Evolutionary conservation across 352 stramenopile genomes (phyloP).

Genomic region (Pythium volutum): DNA sequence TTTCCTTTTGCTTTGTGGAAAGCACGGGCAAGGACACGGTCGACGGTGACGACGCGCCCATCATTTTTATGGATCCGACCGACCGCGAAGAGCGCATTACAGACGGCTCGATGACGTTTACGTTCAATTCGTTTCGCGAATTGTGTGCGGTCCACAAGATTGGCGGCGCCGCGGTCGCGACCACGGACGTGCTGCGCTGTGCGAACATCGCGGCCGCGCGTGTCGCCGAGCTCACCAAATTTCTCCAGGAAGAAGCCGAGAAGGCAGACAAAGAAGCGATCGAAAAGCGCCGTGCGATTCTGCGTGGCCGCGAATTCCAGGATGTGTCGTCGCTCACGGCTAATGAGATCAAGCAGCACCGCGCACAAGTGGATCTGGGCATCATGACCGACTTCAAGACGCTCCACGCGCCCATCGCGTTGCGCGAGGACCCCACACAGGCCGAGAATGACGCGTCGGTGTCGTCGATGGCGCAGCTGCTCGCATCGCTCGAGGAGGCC

Average conservation of each 20-base stretch:
- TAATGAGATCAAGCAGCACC: constrained; percentile 29
- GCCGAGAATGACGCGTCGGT: constrained; percentile 51
- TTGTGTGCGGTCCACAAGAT: constrained; percentile 90
- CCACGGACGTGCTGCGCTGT: constrained; percentile 65
- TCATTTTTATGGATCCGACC: constrained; percentile 88
- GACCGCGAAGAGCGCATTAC: constrained; percentile 88
- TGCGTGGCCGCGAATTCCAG: constrained; percentile 69
- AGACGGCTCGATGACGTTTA: constrained; percentile 86
- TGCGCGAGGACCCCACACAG: constrained; percentile 57
- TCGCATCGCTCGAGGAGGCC: constrained; percentile 68
- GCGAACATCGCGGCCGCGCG: constrained; percentile 77
- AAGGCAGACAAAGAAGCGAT: constrained; percentile 69
- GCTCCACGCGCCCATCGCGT: constrained; percentile 70
- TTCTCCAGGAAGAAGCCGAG: constrained; percentile 73
- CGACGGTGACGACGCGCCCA: constrained; percentile 35
- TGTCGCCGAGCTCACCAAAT: constrained; percentile 69
- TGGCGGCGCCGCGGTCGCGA: constrained; percentile 69
- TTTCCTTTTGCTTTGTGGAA: constrained; percentile 90
- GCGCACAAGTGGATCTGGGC: constrained; percentile 64
- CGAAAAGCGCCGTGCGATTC: constrained; percentile 57
- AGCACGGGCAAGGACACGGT: constrained; percentile 19
- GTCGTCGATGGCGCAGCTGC: constrained; percentile 68
- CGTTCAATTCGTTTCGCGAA: constrained; percentile 91
- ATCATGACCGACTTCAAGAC: constrained; percentile 80
- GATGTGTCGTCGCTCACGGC: constrained; percentile 49